Base-by-base conservation (phyloP, 257 asterid species). In the Rubia yunnanensis region DNA sequence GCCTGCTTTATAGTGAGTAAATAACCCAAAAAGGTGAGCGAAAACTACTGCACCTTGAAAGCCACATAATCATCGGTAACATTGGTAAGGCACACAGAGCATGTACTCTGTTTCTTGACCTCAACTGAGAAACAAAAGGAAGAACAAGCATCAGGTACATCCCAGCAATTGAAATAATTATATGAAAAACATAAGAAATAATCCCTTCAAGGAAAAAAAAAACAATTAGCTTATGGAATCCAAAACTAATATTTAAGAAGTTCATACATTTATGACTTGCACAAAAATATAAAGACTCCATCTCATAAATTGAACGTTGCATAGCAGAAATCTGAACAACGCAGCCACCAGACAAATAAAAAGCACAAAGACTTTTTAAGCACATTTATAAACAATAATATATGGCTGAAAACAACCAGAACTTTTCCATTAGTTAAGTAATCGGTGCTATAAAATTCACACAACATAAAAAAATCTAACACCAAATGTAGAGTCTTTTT, bases 101-200 rank as follows among this genome's bases (percentile, higher is more conserved):
- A 82, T 28, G 87, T 73, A 69, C 91, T 84, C 84, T 88, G 95
- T 71, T 88, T 88, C 91, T 83, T 88, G 76, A 86, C 71, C 87
- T 88, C 98, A 83, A 82, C 98, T 91, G 76, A 60, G 63, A 80
- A 73, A 23, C 50, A 64, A 74, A 65, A 23, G 59, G 60, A 64
- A 69, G 32, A 70, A 4, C 49, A 44, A 31, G 38, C 13, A 34
- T 71, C 32, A 70, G 59, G 11, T 10, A 2, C 31, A 35, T 22
- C 30, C 53, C 23, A 65, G 31, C 32, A 8, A 31, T 23, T n/a
- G 7, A 10, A 52, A 6, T 14, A 8, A 32, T 13, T 10, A 67
- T 39, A 36, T 23, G 1, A 10, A 48, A 22, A 28, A 44, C 2
- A 13, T 27, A 41, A 24, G 26, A 56, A 9, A n/a, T 18, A 49